phyloP scores from a whole-genome alignment of 257 asterid genomes.

The Orobanche coerulescens region DNA sequence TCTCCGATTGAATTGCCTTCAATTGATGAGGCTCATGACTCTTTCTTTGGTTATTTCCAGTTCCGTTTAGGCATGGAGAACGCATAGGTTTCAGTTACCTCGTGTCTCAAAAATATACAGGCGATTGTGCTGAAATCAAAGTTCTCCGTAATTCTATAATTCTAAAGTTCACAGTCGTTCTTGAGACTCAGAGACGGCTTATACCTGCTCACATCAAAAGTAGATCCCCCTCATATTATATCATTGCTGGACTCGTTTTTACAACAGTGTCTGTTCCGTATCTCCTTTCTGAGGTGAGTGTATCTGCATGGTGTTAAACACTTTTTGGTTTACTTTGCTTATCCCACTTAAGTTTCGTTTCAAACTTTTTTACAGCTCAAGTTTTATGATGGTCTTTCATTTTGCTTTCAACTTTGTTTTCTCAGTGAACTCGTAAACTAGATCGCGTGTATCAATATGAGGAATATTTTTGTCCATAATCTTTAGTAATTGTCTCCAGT shows the following conservation, averaged over 20 bases:
- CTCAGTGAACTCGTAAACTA: neutral
- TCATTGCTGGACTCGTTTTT: conserved; percentile 59
- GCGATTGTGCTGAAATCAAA: conserved; percentile 43
- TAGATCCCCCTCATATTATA: conserved; percentile 58
- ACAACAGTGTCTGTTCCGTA: conserved; percentile 58
- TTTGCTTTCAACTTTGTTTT: neutral
- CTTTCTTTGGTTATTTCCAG: conserved; percentile 36
- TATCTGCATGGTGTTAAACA: neutral
- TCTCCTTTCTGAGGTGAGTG: conserved; percentile 57
- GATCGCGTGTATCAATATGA: neutral
- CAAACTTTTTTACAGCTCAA: neutral
- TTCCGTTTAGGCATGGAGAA: conserved; percentile 72
- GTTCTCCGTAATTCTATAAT: conserved; percentile 49
- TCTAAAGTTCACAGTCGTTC: conserved; percentile 35
- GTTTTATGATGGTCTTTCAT: neutral
- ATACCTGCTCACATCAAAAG: conserved; percentile 68
- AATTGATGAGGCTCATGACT: conserved; percentile 2
- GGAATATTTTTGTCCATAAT: too few species aligned
- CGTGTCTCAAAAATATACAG: conserved; percentile 57
- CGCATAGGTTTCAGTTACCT: conserved; percentile 65
- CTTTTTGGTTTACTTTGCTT: neutral
- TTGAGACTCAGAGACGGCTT: conserved; percentile 43
- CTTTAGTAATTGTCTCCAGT: too few species aligned
- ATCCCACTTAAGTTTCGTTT: too few species aligned
- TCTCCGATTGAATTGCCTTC: conserved; percentile 3